phyloP scores from a whole-genome alignment of 2,329 filamentous ascomycete species.

The Magnaporthiopsis rhizophila region DNA sequence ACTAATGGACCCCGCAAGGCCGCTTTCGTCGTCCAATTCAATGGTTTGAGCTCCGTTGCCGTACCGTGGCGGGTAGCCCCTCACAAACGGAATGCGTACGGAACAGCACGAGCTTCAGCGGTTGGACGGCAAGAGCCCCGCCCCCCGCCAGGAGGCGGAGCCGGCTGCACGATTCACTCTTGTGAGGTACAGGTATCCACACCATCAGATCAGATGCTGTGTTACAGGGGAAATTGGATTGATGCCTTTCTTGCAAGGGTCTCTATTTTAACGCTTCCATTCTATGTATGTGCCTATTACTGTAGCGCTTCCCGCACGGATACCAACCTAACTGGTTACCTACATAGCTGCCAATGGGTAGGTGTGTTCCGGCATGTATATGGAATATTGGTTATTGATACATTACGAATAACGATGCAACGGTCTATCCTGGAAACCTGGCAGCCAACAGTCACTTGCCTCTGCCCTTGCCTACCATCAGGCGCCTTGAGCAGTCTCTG shows the following conservation, averaged over 20 bases:
- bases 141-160: not conserved
- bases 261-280: no score
- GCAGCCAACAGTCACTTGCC: not conserved
- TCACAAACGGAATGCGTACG: not conserved
- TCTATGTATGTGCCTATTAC: no score
- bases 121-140: not conserved
- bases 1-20: not conserved
- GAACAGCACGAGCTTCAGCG: not conserved
- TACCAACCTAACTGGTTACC: not conserved
- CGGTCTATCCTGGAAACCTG: not conserved
- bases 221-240: no score
- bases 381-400: no score
- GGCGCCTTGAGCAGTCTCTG: conserved; percentile 10
- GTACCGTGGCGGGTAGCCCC: not conserved
- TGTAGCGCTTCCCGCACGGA: not conserved
- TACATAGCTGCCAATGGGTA: no score
- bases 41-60: not conserved
- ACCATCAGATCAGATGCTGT: no score
- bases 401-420: no score
- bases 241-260: no score
- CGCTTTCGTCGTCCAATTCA: not conserved
- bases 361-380: no score
- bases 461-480: not conserved
- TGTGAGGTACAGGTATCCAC: no score
- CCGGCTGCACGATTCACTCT: not conserved